Conservation (phyloP, 257 asterid species). For the Striga asiatica region DNA sequence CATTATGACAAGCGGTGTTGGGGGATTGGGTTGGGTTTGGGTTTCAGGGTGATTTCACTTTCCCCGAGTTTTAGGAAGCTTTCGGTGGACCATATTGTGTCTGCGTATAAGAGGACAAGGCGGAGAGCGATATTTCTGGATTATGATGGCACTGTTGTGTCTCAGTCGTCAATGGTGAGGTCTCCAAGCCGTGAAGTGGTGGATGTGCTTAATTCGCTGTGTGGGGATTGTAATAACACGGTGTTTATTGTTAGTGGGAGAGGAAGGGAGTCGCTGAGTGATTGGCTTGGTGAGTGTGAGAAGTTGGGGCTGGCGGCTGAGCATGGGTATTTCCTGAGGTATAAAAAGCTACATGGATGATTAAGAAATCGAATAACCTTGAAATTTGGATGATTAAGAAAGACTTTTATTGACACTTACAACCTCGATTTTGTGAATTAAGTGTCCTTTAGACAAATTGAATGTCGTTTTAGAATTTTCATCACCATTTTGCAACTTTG, state of each 20-base stretch:
- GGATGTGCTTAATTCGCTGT: conserved; percentile 40
- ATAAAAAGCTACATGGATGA: no score
- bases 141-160: conserved; percentile 90
- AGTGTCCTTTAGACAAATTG: no score
- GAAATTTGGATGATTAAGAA: no score
- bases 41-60: conserved; percentile 75
- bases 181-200: conserved; percentile 66
- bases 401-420: no score
- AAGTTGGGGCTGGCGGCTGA: conserved; percentile 81
- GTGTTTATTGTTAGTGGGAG: conserved; percentile 88
- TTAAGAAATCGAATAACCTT: no score
- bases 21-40: conserved; percentile 82
- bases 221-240: conserved; percentile 61
- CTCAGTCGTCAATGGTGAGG: conserved; percentile 49
- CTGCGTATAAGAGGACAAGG: conserved; percentile 50
- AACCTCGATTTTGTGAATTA: no score
- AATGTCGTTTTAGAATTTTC: no score
- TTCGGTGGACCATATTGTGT: conserved; percentile 51
- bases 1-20: conserved; percentile 77
- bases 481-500: no score
- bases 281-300: conserved; percentile 77
- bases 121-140: conserved; percentile 83
- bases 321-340: conserved; percentile 82
- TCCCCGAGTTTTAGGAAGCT: conserved; percentile 81
- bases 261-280: conserved; percentile 48